phyloP scores from a whole-genome alignment of 108 stramenopile genomes.

The Parietichytrium sp. region DNA sequence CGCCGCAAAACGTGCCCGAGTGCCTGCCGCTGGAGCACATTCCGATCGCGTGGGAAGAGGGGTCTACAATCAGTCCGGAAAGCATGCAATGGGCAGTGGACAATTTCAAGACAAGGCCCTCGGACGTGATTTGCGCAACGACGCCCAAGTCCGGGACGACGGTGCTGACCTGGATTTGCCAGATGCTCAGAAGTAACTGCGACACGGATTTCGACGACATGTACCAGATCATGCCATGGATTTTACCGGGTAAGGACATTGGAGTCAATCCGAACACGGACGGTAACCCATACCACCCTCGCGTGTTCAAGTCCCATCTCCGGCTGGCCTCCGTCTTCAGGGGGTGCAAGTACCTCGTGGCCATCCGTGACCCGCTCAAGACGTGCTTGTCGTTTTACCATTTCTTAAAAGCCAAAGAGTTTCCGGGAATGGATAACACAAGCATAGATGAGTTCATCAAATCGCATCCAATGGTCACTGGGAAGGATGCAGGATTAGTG shows the following conservation, averaged over 20 bases:
- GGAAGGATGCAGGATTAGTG: not conserved
- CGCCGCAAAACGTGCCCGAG: too few relatives aligned
- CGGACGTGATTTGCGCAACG: constrained; percentile 13
- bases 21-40: too few relatives aligned
- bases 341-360: not conserved
- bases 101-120: too few relatives aligned
- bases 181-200: not conserved
- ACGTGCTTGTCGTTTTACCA: not conserved
- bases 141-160: constrained; percentile 33
- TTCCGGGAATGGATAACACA: not conserved
- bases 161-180: constrained; percentile 27
- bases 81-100: too few relatives aligned
- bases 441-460: not conserved
- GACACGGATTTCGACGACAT: not conserved
- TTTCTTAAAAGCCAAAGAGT: not conserved
- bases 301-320: not conserved
- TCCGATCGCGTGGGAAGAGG: too few relatives aligned
- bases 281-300: not conserved
- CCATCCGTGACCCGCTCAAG: not conserved
- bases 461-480: not conserved
- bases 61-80: too few relatives aligned
- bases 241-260: not conserved
- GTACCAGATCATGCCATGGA: constrained; percentile 14
- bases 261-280: not conserved
- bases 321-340: not conserved